phyloP scores from a whole-genome alignment of 768 basidiomycete species.

The Boletus rubropictus region DNA sequence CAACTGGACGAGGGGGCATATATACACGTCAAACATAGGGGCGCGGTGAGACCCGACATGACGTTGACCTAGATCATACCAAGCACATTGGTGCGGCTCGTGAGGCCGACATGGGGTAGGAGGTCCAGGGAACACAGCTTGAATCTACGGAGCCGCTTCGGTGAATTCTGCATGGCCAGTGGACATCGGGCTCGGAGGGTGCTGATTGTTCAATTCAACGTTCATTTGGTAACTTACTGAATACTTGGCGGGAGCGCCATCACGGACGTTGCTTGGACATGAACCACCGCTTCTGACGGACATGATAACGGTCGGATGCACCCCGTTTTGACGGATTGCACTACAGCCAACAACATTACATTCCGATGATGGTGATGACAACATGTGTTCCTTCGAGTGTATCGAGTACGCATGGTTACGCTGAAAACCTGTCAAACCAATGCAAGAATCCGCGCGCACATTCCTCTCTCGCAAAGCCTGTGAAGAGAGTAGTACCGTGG shows the following conservation, averaged over 20 bases:
- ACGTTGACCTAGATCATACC: too few relatives aligned
- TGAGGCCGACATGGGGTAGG: background rate
- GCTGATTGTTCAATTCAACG: background rate
- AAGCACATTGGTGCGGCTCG: background rate
- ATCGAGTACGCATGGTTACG: conserved; percentile 4
- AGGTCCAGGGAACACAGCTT: background rate
- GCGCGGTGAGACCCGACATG: too few relatives aligned
- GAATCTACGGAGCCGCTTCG: background rate
- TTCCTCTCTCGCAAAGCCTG: conserved; percentile 60
- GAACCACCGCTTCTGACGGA: background rate
- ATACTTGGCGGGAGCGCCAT: conserved; percentile 23
- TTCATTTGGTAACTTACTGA: background rate
- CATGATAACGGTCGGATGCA: background rate
- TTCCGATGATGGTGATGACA: background rate
- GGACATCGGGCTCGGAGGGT: background rate
- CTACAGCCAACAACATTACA: conserved; percentile 6
- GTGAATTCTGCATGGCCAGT: background rate
- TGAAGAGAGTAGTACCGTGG: background rate
- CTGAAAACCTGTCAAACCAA: conserved; percentile 48
- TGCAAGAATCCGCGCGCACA: conserved; percentile 44
- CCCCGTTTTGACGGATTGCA: background rate
- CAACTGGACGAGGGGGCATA: too few relatives aligned
- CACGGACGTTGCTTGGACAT: background rate
- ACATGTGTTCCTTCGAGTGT: background rate
- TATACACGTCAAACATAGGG: too few relatives aligned